Base-by-base conservation (phyloP, 176 grass and related monocot genomes). In the Rhynchospora tenuis region DNA sequence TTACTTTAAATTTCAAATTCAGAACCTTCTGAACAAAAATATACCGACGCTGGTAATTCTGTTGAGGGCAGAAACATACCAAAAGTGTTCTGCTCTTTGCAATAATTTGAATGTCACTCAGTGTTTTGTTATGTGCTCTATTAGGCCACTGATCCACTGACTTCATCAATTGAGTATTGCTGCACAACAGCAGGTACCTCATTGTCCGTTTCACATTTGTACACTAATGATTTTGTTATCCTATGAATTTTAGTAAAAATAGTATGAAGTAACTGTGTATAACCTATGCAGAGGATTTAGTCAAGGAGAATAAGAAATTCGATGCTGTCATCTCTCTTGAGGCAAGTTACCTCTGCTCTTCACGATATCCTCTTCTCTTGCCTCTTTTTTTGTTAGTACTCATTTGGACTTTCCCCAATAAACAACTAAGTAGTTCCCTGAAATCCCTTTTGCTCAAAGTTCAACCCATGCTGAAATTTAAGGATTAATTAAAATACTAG, bases 251-350 rank as follows among this genome's bases (percentile, higher is more conserved):
- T 38, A 38, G 14, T 45, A 5, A 22, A 52, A 66, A 14, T 48
- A 55, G 45, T 81, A 51, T 87, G 0, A 23, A 87, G 67, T 88
- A 86, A 56, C 88, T 85, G 33, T 90, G 28, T 51, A 20, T 55
- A 71, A 51, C 62, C 33, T 66, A 16, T 83, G 68, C 87, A 98
- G 95, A 98, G 91, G 91, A 93, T 80, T 87, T 98, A 80, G 95
- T 93, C 72, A 90, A 90, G 73, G 86, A 89, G 84, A 90, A 95
- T 23, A 90, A 84, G 54, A 88, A 95, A 76, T 98, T 93, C 83
- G 91, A 98, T 95, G 91, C 95, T 81, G 93, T 93, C 62, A 93
- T 98, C 91, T 86, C 92, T 87, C 92, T 98, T 51, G 91, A 95
- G 95, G 95, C 93, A 88, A 76, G 82, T 61, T 88, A 75, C 55